These are phyloP conservation scores for Tetrahymena elliotti DNA, from an alignment of 73 alveolate species.

Conservation along the genomic window DNA sequence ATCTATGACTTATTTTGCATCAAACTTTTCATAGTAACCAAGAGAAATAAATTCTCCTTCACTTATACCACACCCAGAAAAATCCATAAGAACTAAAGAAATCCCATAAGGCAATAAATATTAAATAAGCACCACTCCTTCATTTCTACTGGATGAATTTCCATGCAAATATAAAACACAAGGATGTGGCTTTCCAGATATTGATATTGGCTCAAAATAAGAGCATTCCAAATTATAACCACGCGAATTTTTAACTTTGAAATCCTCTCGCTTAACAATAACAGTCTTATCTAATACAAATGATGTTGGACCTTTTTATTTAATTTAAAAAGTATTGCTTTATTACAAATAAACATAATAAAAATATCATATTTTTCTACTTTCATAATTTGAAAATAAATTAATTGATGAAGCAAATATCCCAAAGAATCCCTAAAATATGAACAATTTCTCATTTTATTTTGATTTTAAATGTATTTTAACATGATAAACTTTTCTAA, in stretches of 20 bases:
- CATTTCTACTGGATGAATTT: constrained; percentile 78
- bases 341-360: neutral
- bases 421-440: neutral
- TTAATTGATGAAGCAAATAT: neutral
- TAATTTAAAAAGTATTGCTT: too few relatives aligned
- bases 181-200: constrained; percentile 47
- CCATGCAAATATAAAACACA: constrained; percentile 87
- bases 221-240: neutral
- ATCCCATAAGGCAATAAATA: constrained; percentile 57
- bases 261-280: neutral
- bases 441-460: neutral
- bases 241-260: neutral
- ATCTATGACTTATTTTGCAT: constrained; percentile 62
- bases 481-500: too few relatives aligned
- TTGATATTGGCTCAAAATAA: neutral
- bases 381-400: too few relatives aligned
- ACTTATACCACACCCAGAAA: constrained; percentile 88
- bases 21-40: constrained; percentile 85
- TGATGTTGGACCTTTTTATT: neutral
- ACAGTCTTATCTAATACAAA: neutral
- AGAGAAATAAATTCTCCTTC: constrained; percentile 86
- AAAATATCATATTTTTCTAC: neutral
- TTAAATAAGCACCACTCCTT: constrained; percentile 65
- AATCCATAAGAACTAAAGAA: constrained; percentile 72
- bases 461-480: neutral